phyloP scores from a whole-genome alignment of 352 stramenopile species.

The Phytophthora ramorum region DNA sequence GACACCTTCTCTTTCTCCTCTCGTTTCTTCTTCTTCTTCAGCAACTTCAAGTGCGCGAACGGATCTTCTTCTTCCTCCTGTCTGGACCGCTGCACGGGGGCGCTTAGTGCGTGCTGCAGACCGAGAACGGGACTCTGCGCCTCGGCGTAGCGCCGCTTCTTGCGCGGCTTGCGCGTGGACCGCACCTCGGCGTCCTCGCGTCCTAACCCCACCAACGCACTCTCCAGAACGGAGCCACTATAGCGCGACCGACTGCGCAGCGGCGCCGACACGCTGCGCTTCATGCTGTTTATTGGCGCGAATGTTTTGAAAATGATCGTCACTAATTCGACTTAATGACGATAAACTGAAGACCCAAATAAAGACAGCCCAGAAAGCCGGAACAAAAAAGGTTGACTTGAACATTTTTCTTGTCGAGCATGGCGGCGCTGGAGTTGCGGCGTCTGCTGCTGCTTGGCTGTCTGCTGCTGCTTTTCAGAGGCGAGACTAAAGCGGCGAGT shows the following conservation, averaged over 20 bases:
- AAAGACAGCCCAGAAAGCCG: conserved; percentile 15
- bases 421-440: conserved; percentile 6
- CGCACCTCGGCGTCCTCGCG: conserved; percentile 36
- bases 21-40: conserved; percentile 21
- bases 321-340: too few relatives aligned
- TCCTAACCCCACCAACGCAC: conserved; percentile 35
- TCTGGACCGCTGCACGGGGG: not conserved
- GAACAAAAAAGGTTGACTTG: not conserved
- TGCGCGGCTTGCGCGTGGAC: conserved; percentile 36
- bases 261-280: conserved; percentile 23
- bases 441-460: conserved; percentile 32
- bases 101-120: conserved; percentile 4
- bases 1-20: conserved; percentile 6
- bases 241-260: conserved; percentile 24
- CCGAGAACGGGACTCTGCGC: conserved; percentile 7
- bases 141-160: conserved; percentile 18
- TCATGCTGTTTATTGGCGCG: not conserved
- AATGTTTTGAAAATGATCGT: not conserved
- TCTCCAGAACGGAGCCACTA: conserved; percentile 42
- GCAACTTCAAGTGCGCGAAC: conserved; percentile 23
- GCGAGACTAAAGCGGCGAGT: conserved; percentile 20
- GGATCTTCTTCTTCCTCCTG: conserved; percentile 30
- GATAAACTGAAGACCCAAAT: not conserved
- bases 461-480: conserved; percentile 22
- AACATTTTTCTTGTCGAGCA: conserved; percentile 16